Evolutionary conservation across 495 filamentous ascomycete species (phyloP).

Genomic region (Evernia prunastri): DNA sequence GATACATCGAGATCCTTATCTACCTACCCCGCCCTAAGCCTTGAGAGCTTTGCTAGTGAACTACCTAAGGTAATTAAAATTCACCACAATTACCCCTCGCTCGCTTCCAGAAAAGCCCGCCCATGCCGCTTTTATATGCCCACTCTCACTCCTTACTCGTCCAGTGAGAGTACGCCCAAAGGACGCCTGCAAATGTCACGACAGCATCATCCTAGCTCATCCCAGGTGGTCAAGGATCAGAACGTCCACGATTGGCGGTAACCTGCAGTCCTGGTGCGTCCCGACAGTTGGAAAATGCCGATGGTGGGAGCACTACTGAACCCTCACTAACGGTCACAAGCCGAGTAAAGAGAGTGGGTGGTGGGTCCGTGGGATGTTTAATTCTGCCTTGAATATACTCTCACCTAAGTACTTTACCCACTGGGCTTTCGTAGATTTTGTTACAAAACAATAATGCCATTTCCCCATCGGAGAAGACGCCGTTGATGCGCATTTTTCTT

Average conservation of each 20-base stretch:
- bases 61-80: too few relatives aligned
- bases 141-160: slow-evolving; percentile 18
- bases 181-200: slow-evolving; percentile 13
- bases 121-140: slow-evolving; percentile 10
- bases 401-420: too few relatives aligned
- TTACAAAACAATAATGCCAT: background rate
- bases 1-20: slow-evolving; percentile 7
- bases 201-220: slow-evolving; percentile 4
- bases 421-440: too few relatives aligned
- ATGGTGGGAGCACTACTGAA: slow-evolving; percentile 12
- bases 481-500: background rate
- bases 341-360: slow-evolving; percentile 1
- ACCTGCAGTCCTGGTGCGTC: slow-evolving; percentile 16
- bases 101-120: slow-evolving; percentile 7
- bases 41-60: background rate
- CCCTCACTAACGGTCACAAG: slow-evolving; percentile 16
- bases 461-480: background rate
- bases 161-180: slow-evolving; percentile 9
- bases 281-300: slow-evolving; percentile 12
- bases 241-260: slow-evolving; percentile 6
- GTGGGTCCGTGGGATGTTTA: too few relatives aligned
- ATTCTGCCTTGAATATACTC: background rate
- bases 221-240: background rate
- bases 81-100: slow-evolving; percentile 13
- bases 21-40: slow-evolving; percentile 4